A percentile compares a stretch with the other conserved stretches of the same genome.
phyloP scores from a whole-genome alignment of 306 rosid genomes.

The Clitoria ternatea region DNA sequence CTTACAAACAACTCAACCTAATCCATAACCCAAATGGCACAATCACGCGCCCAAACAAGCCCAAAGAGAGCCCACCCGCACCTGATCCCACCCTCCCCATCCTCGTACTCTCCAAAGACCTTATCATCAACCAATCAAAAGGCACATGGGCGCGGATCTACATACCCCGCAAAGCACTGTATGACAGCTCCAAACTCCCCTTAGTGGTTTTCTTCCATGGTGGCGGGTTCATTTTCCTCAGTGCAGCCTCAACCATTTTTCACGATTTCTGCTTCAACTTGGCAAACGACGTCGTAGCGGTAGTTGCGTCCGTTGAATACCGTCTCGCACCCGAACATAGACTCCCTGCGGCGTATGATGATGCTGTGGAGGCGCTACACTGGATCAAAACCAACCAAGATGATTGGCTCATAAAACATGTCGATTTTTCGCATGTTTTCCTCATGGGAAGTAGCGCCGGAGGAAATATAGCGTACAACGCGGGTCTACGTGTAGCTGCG shows the following conservation, averaged over 20 bases:
- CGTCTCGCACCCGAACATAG: conserved; percentile 57
- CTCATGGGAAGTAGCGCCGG: conserved; percentile 53
- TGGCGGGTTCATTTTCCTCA: conserved; percentile 38
- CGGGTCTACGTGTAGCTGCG: conserved; percentile 35
- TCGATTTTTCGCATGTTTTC: conserved; percentile 33
- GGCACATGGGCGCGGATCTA: conserved; percentile 42
- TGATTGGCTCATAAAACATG: conserved; percentile 38
- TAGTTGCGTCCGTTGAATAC: conserved; percentile 47
- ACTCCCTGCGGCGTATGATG: conserved; percentile 52
- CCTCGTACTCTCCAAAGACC: conserved; percentile 42
- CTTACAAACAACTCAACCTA: conserved; percentile 36
- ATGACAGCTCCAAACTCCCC: conserved; percentile 29
- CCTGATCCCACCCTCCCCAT: conserved; percentile 26
- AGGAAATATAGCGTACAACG: conserved; percentile 46
- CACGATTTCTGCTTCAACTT: conserved; percentile 33
- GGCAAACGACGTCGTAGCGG: conserved; percentile 25
- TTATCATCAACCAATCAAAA: conserved; percentile 41
- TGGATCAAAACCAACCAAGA: conserved; percentile 37
- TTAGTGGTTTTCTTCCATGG: conserved; percentile 42
- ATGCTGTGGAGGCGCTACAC: conserved; percentile 52
- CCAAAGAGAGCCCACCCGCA: conserved; percentile 32
- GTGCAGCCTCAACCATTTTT: conserved; percentile 25
- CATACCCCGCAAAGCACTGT: conserved; percentile 34
- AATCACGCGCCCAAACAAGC: conserved; percentile 24
- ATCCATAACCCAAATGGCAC: conserved; percentile 36